Conservation (phyloP, 805 yeast species). For the Myxozyma lipomycoides region DNA sequence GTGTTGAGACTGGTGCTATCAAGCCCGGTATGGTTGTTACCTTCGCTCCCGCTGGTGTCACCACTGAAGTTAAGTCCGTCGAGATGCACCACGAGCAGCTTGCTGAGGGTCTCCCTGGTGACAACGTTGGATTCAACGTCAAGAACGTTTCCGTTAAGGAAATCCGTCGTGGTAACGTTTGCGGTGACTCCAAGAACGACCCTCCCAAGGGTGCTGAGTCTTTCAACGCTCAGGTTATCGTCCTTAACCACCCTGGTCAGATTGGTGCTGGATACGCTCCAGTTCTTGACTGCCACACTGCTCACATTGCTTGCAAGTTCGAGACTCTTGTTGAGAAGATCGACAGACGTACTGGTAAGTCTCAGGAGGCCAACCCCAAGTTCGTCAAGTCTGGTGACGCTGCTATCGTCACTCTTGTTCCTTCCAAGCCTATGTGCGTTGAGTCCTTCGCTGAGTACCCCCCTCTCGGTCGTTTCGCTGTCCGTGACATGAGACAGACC, state of each 20-base stretch:
- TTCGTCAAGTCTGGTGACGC: conserved; percentile 96
- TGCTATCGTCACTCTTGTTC: conserved; percentile 85
- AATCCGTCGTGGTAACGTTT: conserved; percentile 88
- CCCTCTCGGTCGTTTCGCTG: conserved; percentile 96
- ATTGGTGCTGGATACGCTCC: conserved; percentile 87
- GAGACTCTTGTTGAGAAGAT: conserved; percentile 75
- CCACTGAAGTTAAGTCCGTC: conserved; percentile 86
- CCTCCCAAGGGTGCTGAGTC: conserved; percentile 77
- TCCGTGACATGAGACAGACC: conserved; percentile 99
- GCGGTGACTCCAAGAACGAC: conserved; percentile 87
- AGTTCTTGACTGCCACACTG: conserved; percentile 89
- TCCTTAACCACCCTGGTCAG: conserved; percentile 91
- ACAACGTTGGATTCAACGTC: conserved; percentile 86
- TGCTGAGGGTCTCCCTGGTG: conserved; percentile 82
- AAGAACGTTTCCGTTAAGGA: conserved; percentile 87
- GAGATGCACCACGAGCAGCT: conserved; percentile 84
- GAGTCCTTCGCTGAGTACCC: conserved; percentile 93
- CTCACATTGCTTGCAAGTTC: conserved; percentile 88
- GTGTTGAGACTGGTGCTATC: conserved; percentile 89
- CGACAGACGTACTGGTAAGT: conserved; percentile 92
- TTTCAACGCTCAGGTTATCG: conserved; percentile 81
- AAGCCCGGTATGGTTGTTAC: conserved; percentile 88
- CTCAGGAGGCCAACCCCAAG: conserved; percentile 83
- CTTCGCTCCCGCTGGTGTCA: conserved; percentile 87
- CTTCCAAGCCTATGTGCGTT: conserved; percentile 90